These are phyloP conservation scores for Aspergillus bertholletiae DNA, from an alignment of 495 filamentous ascomycete species.

Conservation along the genomic window DNA sequence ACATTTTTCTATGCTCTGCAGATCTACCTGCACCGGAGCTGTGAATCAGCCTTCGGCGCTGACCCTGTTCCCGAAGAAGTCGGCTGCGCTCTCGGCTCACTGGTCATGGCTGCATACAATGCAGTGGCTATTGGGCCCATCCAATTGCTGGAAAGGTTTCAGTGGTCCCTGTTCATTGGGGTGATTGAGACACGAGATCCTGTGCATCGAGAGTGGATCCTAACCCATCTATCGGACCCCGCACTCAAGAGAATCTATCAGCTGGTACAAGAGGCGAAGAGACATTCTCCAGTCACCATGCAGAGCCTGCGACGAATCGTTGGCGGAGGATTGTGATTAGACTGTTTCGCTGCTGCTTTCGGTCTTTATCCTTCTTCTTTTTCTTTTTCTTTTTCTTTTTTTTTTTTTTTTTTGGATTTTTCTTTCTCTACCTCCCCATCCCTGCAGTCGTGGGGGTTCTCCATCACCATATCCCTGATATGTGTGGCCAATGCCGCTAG, in stretches of 20 bases:
- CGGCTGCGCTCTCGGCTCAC: neutral
- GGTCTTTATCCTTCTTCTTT: neutral
- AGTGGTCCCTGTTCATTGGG: slow-evolving; percentile 13
- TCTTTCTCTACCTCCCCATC: too few relatives aligned
- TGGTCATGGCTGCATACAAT: slow-evolving; percentile 6
- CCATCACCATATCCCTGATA: too few relatives aligned
- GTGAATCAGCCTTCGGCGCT: neutral
- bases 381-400: too few relatives aligned
- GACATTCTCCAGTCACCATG: slow-evolving; percentile 2
- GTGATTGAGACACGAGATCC: slow-evolving; percentile 8
- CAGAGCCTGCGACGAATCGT: slow-evolving; percentile 2
- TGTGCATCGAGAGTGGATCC: slow-evolving; percentile 10
- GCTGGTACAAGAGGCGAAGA: neutral
- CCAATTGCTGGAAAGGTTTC: slow-evolving; percentile 10
- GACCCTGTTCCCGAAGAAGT: neutral
- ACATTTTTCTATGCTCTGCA: slow-evolving; percentile 9
- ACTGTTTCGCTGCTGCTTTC: neutral
- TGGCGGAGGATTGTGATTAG: neutral
- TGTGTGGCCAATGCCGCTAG: too few relatives aligned
- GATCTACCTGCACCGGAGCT: slow-evolving; percentile 10
- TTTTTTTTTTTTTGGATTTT: too few relatives aligned
- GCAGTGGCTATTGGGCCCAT: slow-evolving; percentile 2
- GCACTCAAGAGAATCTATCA: slow-evolving; percentile 3
- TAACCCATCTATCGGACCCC: slow-evolving; percentile 8
- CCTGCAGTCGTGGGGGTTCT: too few relatives aligned